Evolutionary conservation across 805 yeast species (phyloP), one percentile per base, ranked within the genome.

Genomic region (Pichia scutulata): DNA sequence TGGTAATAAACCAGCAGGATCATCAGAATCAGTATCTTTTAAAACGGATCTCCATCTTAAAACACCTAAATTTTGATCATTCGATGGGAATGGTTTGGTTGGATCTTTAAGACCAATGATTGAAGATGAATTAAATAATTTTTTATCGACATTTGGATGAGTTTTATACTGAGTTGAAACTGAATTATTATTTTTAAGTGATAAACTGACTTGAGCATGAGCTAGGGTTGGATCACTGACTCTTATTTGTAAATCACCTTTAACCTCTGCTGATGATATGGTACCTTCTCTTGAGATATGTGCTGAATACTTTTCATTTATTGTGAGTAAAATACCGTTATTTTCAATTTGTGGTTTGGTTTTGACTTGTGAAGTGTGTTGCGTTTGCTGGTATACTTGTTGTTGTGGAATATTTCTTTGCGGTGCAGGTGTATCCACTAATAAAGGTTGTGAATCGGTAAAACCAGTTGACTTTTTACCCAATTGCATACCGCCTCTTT

Each of bases 101-200:
- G 80, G 72, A 65, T 90, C 95, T 64, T 86, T 87, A 62, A 90
- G 77, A 0, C 85, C 85, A 60, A 93, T 81, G 41, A 77, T 67
- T 51, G 77, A 72, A 16, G 72, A 66, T 14, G 76, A 64, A 43
- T 76, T 74, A 67, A 92, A 93, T 61, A 79, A 67, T 41, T 70
- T 71, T 62, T 86, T 84, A 70, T 93, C 97, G 57, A 93, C 95
- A 65, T 92, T 90, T 55, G 99, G 99, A 72, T 93, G 97, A 16
- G 98, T 89, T 68, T 90, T 90, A 73, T 79, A 93, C 63, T 84
- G 89, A 43, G 81, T 72, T 21, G 49, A 46, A 55, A 71, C 80
- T 39, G 73, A 67, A 16, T 75, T 68, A 41, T 72, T 69, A 28
- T 76, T 75, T 22, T 69, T 72, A 41, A 81, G 74, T 41, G 71